Conservation (phyloP, 2,329 filamentous ascomycete genomes). For the Claviceps arundinis region DNA sequence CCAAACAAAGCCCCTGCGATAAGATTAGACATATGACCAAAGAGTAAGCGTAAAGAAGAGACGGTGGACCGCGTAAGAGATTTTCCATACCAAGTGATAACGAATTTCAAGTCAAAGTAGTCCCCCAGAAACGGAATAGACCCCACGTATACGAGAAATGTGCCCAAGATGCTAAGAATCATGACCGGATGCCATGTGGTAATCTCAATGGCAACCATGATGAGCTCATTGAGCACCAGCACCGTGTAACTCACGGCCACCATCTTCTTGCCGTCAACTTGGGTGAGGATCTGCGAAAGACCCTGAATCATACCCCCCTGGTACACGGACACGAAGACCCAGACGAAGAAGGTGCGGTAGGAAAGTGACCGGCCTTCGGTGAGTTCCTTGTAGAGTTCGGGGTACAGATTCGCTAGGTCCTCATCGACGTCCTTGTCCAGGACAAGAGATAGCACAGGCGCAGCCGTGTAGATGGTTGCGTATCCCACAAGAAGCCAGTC, state of each 20-base stretch:
- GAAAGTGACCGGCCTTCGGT: conserved; percentile 75
- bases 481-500: conserved; percentile 97
- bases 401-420: conserved; percentile 83
- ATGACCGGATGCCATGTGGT: conserved; percentile 95
- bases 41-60: no score
- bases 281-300: conserved; percentile 76
- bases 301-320: conserved; percentile 93
- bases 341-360: conserved; percentile 91
- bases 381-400: conserved; percentile 95
- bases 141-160: conserved; percentile 65
- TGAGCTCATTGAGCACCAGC: conserved; percentile 81
- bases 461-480: conserved; percentile 88
- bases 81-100: conserved; percentile 50
- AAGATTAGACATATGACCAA: conserved; percentile 9
- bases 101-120: conserved; percentile 79
- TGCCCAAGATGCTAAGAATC: conserved; percentile 74
- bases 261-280: conserved; percentile 61
- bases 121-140: conserved; percentile 73
- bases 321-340: conserved; percentile 91
- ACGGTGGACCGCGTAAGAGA: not conserved
- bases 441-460: conserved; percentile 83
- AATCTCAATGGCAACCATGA: conserved; percentile 95
- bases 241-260: conserved; percentile 86
- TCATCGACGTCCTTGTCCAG: conserved; percentile 94
- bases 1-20: conserved; percentile 68